Evolutionary conservation across 2,329 filamentous ascomycete genomes (phyloP).

Genomic region (Scedosporium boydii): DNA sequence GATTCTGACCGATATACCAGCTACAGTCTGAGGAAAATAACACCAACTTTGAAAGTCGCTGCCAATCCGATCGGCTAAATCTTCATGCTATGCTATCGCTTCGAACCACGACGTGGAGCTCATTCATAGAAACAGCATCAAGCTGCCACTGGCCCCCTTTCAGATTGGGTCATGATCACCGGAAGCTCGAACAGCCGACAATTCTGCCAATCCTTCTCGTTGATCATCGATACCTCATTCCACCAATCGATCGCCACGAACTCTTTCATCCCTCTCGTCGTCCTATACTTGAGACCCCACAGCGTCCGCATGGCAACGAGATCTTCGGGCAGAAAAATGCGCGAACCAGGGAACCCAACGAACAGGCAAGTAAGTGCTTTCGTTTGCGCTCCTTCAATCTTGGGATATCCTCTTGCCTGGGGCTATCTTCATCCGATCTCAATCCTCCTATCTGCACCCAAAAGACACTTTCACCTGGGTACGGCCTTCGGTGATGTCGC

Average conservation of each 20-base stretch:
- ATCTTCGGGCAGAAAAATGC: background rate
- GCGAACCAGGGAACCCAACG: background rate
- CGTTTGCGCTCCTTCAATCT: background rate
- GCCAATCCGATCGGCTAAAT: background rate
- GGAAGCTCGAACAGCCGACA: background rate
- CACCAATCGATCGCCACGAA: background rate
- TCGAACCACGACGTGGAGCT: background rate
- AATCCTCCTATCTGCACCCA: background rate
- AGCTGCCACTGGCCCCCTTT: background rate
- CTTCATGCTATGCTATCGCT: background rate
- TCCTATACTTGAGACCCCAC: background rate
- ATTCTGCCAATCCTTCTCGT: background rate
- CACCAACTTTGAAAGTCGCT: background rate
- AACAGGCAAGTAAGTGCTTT: background rate
- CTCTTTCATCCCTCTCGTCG: background rate
- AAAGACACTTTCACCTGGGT: background rate
- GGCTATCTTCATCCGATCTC: background rate
- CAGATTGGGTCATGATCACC: background rate
- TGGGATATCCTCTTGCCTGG: background rate
- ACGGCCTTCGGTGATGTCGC: background rate
- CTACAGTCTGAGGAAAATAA: background rate
- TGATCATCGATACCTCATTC: slow-evolving; percentile 2
- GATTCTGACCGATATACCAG: background rate
- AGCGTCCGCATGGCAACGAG: background rate
- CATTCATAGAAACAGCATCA: background rate